Evolutionary conservation across 352 stramenopile genomes (phyloP).

Genomic region (Phytophthora macrochlamydospora): DNA sequence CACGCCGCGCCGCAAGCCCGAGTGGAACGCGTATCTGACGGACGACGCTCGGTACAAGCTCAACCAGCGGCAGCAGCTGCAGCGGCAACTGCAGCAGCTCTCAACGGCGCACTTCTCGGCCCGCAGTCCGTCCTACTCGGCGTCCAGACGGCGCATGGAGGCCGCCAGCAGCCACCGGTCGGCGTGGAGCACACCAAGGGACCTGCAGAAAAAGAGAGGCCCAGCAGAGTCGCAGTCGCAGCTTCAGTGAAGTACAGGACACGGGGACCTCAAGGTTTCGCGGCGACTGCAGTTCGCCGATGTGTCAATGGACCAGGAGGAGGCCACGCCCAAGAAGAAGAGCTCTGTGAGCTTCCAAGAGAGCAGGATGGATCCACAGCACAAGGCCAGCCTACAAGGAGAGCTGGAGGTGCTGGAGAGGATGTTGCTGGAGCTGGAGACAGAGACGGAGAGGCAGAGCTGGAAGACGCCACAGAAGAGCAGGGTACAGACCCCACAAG

Average conservation of each 20-base stretch:
- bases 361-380: constrained; percentile 16
- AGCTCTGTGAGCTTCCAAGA: constrained; percentile 38
- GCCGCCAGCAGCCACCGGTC: constrained; percentile 12
- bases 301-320: constrained; percentile 27
- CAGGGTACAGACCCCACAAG: constrained; percentile 14
- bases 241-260: constrained; percentile 12
- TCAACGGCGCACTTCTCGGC: constrained; percentile 44
- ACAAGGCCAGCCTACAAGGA: constrained; percentile 33
- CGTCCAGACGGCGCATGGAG: constrained; percentile 7
- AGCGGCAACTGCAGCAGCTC: constrained; percentile 45
- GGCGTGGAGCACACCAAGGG: constrained; percentile 18
- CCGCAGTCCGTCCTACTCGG: constrained; percentile 25
- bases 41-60: constrained; percentile 54
- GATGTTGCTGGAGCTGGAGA: constrained; percentile 47
- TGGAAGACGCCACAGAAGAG: constrained; percentile 22
- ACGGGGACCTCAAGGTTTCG: constrained; percentile 23
- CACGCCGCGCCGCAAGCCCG: constrained; percentile 30
- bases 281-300: constrained; percentile 27
- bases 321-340: constrained; percentile 13
- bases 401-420: constrained; percentile 47
- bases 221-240: not conserved
- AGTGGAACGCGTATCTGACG: constrained; percentile 63
- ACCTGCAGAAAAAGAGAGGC: not conserved
- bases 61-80: constrained; percentile 49
- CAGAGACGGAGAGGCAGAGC: constrained; percentile 34